These are phyloP conservation scores for Penicillium sp. DNA, from an alignment of 2,329 filamentous ascomycete species.

Conservation along the genomic window DNA sequence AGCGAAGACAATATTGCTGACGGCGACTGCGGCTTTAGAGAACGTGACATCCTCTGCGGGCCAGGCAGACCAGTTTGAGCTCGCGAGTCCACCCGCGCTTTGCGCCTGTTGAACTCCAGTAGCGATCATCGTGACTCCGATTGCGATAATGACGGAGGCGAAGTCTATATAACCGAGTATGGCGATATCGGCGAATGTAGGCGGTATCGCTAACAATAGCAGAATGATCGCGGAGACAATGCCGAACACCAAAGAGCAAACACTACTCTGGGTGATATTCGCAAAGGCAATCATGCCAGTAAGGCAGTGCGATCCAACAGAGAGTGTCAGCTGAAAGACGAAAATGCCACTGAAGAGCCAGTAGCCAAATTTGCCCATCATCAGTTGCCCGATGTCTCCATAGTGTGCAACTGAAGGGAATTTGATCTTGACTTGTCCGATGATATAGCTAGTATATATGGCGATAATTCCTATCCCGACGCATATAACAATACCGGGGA, in stretches of 20 bases:
- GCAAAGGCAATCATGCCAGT: slow-evolving; percentile 14
- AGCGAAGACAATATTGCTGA: slow-evolving; percentile 17
- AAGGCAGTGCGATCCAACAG: slow-evolving; percentile 14
- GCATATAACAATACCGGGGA: background rate
- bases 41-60: slow-evolving; percentile 9
- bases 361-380: slow-evolving; percentile 10
- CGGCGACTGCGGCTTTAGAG: slow-evolving; percentile 10
- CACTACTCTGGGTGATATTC: slow-evolving; percentile 10
- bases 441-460: slow-evolving; percentile 6
- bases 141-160: slow-evolving; percentile 30
- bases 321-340: slow-evolving; percentile 9
- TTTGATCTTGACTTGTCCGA: slow-evolving; percentile 13
- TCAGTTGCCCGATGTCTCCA: slow-evolving; percentile 10
- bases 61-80: slow-evolving; percentile 18
- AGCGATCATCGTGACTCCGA: slow-evolving; percentile 33
- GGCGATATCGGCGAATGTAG: slow-evolving; percentile 26
- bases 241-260: slow-evolving; percentile 14
- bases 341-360: slow-evolving; percentile 13
- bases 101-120: slow-evolving; percentile 24
- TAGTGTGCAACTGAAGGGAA: slow-evolving; percentile 14
- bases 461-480: background rate
- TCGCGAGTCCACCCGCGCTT: slow-evolving; percentile 14
- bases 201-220: slow-evolving; percentile 31
- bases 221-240: slow-evolving; percentile 18
- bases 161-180: slow-evolving; percentile 23